These are phyloP conservation scores for Coemansia sp. DNA, from an alignment of 192 early-diverging fungal genomes.

Conservation along the genomic window DNA sequence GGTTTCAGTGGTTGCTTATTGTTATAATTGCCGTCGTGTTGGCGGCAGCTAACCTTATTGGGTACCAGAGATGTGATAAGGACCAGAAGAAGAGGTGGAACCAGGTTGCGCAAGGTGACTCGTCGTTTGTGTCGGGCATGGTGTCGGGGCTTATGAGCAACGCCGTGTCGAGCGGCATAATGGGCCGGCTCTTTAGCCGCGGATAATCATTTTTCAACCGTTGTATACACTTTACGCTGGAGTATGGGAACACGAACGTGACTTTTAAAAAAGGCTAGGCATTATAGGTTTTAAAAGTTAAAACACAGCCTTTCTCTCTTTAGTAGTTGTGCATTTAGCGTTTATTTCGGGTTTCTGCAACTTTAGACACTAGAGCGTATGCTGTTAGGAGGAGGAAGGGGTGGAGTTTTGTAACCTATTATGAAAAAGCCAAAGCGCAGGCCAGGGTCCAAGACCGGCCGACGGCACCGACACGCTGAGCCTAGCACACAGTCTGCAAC, in stretches of 20 bases:
- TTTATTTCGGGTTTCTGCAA: too few species aligned
- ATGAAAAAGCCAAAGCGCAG: conserved; percentile 8
- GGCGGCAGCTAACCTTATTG: conserved; percentile 89
- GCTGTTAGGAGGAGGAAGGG: too few species aligned
- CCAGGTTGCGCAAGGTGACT: conserved; percentile 58
- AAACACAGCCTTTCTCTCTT: neutral
- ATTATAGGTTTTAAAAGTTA: neutral
- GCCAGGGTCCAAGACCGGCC: neutral
- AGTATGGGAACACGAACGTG: neutral
- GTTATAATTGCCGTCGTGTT: conserved; percentile 81
- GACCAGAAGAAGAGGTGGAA: conserved; percentile 78
- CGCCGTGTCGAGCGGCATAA: conserved; percentile 34
- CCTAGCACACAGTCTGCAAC: neutral
- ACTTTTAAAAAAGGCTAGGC: neutral
- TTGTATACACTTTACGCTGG: neutral
- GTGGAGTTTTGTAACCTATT: too few species aligned
- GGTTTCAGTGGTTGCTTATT: conserved; percentile 81
- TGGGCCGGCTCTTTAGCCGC: conserved; percentile 48
- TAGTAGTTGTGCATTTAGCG: neutral
- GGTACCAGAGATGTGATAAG: conserved; percentile 95
- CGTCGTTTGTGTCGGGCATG: conserved; percentile 49
- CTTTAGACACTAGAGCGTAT: too few species aligned
- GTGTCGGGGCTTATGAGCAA: conserved; percentile 56
- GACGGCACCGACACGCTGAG: neutral
- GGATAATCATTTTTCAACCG: conserved; percentile 10